phyloP scores from a whole-genome alignment of 2,329 filamentous ascomycete species.

The Diaporthe australafricana region DNA sequence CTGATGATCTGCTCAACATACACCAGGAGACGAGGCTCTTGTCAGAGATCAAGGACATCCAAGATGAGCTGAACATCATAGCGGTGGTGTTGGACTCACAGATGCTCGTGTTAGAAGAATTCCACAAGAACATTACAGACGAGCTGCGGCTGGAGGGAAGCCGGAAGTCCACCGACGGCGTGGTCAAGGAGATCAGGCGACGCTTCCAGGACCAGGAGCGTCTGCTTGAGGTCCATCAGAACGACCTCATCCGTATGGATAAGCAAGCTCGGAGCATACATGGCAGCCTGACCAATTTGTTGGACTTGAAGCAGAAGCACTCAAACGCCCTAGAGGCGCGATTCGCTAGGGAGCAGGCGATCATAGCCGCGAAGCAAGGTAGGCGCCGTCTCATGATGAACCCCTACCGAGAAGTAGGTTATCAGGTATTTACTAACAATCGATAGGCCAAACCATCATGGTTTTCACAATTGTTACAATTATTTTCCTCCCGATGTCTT shows the following conservation, averaged over 20 bases:
- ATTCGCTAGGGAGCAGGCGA: slow-evolving; percentile 70
- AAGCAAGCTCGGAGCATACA: slow-evolving; percentile 71
- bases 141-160: slow-evolving; percentile 43
- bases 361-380: slow-evolving; percentile 64
- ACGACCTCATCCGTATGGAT: slow-evolving; percentile 72
- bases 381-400: background rate
- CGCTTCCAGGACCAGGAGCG: slow-evolving; percentile 67
- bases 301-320: slow-evolving; percentile 77
- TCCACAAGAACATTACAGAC: slow-evolving; percentile 56
- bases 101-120: slow-evolving; percentile 56
- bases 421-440: background rate
- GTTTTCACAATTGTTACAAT: slow-evolving; percentile 59
- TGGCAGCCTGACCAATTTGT: slow-evolving; percentile 68
- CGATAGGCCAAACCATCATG: slow-evolving; percentile 53
- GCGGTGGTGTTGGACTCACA: slow-evolving; percentile 63
- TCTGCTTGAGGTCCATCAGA: slow-evolving; percentile 65
- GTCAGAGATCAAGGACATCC: slow-evolving; percentile 74
- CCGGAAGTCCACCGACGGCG: slow-evolving; percentile 36
- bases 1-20: slow-evolving; percentile 70
- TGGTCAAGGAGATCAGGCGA: slow-evolving; percentile 54
- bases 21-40: slow-evolving; percentile 70
- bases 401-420: background rate
- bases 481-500: slow-evolving; percentile 57
- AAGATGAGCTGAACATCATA: slow-evolving; percentile 75
- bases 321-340: slow-evolving; percentile 75